Evolutionary conservation across 192 early-diverging fungal genomes (phyloP), one percentile per base, ranked within the genome.

Genomic region (Coemansia sp.): DNA sequence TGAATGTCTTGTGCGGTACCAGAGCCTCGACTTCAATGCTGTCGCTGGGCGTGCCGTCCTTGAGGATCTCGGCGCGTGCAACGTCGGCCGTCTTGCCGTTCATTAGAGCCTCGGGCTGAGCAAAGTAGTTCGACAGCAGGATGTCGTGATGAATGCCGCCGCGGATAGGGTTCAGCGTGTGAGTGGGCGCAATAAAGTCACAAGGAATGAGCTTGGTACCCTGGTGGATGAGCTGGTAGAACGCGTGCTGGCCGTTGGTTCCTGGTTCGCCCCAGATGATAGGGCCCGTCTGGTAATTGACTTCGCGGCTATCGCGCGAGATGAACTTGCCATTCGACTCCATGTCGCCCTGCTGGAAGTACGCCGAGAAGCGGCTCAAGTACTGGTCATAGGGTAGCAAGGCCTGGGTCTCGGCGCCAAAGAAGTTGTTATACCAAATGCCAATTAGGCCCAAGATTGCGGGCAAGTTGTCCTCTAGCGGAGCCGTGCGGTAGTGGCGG

Each of bases 331-430:
- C 97, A 74, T 99, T 99, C 19, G 94, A 96, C 81, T 99, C 97
- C 97, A 99, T 99, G 81, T 99, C 95, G 66, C 97, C 97, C 86
- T 98, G 94, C 80, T 99, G 96, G 90, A 99, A 95, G 86, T 99
- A 99, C 44, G 96, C 97, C 24, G 97, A 87, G 88, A 99, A 99
- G 45, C 97, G 90, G 77, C 94, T 92, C 78, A 99, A 85, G 77
- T 99, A 99, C 86, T 99, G 97, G 87, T 99, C 97, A 81, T 99
- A 99, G 34, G 97, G 97, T 21, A 99, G 85, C 63, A 99, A 92
- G 21, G 95, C 95, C 56, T 94, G 89, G 42, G 94, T 97, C 72
- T 97, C 90, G 45, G 93, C 91, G 69, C 91, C 94, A 73, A 91
- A 96, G 74, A 99, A 99, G 90, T 99, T 93, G 89, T 98, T 99